Evolutionary conservation across 1,284 basidiomycete species (phyloP).

Genomic region (Trichosporon ovoides): DNA sequence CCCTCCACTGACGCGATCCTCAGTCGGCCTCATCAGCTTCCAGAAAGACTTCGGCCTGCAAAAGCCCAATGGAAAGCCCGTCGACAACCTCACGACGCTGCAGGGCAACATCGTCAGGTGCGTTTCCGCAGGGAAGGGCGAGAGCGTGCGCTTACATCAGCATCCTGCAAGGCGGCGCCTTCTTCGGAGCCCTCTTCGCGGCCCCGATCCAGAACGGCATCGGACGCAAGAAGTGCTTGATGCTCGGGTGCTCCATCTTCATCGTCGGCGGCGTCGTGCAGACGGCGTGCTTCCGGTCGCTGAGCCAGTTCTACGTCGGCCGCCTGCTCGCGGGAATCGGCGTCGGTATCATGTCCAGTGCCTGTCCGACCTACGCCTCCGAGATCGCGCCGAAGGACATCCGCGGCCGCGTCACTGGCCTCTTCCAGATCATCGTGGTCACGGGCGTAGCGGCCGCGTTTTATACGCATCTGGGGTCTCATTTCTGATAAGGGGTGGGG

Average conservation of each 20-base stretch:
- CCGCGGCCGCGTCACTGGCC: constrained; percentile 59
- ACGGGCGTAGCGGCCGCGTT: constrained; percentile 39
- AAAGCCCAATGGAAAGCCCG: constrained; percentile 42
- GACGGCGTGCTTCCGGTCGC: constrained; percentile 29
- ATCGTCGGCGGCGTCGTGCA: constrained; percentile 60
- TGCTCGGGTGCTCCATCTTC: constrained; percentile 61
- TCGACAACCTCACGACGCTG: constrained; percentile 27
- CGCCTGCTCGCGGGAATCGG: constrained; percentile 66
- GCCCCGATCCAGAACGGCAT: constrained; percentile 45
- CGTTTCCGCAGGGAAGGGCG: too few relatives aligned
- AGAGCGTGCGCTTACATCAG: constrained; percentile 39
- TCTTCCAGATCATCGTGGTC: constrained; percentile 72
- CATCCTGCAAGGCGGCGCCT: constrained; percentile 61
- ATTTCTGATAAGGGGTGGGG: too few relatives aligned
- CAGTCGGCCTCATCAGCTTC: constrained; percentile 60
- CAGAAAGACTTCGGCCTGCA: constrained; percentile 58
- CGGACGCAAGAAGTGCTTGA: constrained; percentile 55
- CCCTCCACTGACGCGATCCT: not conserved
- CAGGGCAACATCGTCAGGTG: constrained; percentile 55
- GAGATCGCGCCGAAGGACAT: constrained; percentile 73
- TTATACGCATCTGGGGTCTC: too few relatives aligned
- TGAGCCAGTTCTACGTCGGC: constrained; percentile 47
- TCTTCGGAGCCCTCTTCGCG: constrained; percentile 67
- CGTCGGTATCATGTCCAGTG: constrained; percentile 55
- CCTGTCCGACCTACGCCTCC: constrained; percentile 67